phyloP scores from a whole-genome alignment of 192 early-diverging fungal species.

The Coemansia sp. region DNA sequence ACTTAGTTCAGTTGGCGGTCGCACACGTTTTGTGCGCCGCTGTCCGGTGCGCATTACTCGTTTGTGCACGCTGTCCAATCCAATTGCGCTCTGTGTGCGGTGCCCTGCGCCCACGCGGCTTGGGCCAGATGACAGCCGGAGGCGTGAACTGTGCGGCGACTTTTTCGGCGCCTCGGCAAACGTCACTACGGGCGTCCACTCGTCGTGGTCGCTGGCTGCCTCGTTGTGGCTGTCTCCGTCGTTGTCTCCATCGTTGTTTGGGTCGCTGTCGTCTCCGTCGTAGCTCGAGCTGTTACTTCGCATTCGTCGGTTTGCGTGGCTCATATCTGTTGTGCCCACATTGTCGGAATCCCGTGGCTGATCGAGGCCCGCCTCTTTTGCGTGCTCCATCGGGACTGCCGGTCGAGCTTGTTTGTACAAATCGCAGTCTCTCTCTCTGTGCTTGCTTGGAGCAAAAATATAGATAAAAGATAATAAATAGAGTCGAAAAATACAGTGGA shows the following conservation, averaged over 20 bases:
- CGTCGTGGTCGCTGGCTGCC: constrained; percentile 13
- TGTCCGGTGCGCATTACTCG: not conserved
- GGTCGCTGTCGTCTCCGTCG: constrained; percentile 18
- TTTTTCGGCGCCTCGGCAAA: constrained; percentile 29
- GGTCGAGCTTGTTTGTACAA: too few relatives aligned
- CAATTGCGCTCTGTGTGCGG: constrained; percentile 2
- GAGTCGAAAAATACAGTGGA: not conserved
- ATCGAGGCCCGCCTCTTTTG: constrained; percentile 3
- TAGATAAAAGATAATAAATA: not conserved
- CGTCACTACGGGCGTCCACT: constrained; percentile 35
- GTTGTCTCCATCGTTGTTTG: not conserved
- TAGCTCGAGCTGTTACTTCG: constrained; percentile 15
- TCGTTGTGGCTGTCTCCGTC: not conserved
- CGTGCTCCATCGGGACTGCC: constrained; percentile 3
- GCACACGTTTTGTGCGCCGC: not conserved
- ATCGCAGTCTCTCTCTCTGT: too few relatives aligned
- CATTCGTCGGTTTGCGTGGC: not conserved
- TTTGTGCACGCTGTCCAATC: not conserved
- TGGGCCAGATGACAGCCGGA: not conserved
- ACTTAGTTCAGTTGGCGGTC: not conserved
- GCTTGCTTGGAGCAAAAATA: not conserved
- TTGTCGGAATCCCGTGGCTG: constrained; percentile 3
- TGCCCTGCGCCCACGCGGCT: not conserved
- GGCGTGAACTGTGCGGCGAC: not conserved
- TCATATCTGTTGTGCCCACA: not conserved